A percentile compares a stretch with the other conserved stretches of the same genome.
These are phyloP conservation scores for Agastache rugosa DNA, from an alignment of 257 asterid genomes.

Conservation along the genomic window DNA sequence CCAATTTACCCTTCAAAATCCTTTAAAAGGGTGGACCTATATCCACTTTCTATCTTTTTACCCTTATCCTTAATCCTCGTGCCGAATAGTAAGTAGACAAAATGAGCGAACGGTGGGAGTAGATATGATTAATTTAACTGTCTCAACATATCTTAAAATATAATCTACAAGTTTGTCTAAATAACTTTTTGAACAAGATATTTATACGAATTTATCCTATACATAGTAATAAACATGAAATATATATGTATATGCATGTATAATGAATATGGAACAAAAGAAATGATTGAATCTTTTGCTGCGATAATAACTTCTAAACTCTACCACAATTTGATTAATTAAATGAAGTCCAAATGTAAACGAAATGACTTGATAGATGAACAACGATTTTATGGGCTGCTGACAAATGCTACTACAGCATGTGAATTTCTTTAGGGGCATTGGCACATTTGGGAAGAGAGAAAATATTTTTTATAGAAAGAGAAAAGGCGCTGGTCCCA, in stretches of 20 bases:
- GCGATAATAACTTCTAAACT: neutral
- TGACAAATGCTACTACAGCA: constrained; percentile 38
- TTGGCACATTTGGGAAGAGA: constrained; percentile 28
- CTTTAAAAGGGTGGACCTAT: no score
- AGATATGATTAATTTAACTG: neutral
- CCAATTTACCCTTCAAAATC: no score
- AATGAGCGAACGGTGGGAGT: no score
- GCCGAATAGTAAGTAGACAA: no score
- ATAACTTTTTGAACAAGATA: neutral
- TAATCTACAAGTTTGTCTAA: neutral
- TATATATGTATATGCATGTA: no score
- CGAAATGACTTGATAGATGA: constrained; percentile 24
- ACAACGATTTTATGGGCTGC: constrained; percentile 26
- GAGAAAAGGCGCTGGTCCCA: constrained; percentile 65
- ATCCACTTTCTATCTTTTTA: no score
- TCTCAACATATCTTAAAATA: neutral
- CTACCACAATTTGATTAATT: neutral
- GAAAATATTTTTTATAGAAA: neutral
- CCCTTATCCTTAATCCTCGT: no score
- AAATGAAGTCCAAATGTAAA: constrained; percentile 31
- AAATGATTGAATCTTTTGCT: neutral
- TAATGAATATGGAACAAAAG: neutral
- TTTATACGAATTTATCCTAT: neutral
- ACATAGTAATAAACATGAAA: neutral
- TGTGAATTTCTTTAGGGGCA: constrained; percentile 40